phyloP scores from a whole-genome alignment of 2,329 filamentous ascomycete genomes.

The Fusarium burgessii region DNA sequence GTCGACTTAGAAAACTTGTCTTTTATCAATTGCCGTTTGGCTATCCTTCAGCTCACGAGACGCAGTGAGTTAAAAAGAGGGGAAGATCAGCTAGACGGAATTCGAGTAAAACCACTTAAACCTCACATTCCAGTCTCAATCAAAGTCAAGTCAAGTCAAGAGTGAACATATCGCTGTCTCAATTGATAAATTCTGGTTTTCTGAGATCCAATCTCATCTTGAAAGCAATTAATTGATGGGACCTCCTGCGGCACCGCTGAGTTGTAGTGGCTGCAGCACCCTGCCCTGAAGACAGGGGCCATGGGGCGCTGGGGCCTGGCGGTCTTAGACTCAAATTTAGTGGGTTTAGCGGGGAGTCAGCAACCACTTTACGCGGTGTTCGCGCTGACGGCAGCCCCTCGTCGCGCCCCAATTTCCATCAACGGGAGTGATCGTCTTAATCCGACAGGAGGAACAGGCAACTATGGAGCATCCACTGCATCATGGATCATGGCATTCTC shows the following conservation, averaged over 20 bases:
- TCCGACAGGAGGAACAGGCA: conserved; percentile 48
- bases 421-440: conserved; percentile 40
- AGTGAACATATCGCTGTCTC: conserved; percentile 17
- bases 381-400: conserved; percentile 44
- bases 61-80: not conserved
- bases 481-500: conserved; percentile 32
- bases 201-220: conserved; percentile 5
- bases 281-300: conserved; percentile 36
- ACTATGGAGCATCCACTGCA: conserved; percentile 47
- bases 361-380: conserved; percentile 48
- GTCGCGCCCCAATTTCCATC: conserved; percentile 46
- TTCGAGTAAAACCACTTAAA: conserved; percentile 9
- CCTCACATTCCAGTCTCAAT: conserved; percentile 10
- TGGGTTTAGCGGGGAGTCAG: conserved; percentile 42
- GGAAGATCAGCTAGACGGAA: not conserved
- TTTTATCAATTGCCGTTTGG: conserved; percentile 23
- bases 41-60: conserved; percentile 36
- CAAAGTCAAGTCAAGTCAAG: not conserved
- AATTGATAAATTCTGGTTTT: conserved; percentile 24
- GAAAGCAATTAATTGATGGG: conserved; percentile 30
- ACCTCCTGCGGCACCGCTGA: conserved; percentile 40
- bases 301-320: conserved; percentile 6
- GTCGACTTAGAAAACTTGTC: conserved; percentile 36
- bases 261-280: conserved; percentile 36
- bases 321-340: conserved; percentile 43